Evolutionary conservation across 805 yeast genomes (phyloP).

Genomic region (Cyberlindnera euphorbiiphila): DNA sequence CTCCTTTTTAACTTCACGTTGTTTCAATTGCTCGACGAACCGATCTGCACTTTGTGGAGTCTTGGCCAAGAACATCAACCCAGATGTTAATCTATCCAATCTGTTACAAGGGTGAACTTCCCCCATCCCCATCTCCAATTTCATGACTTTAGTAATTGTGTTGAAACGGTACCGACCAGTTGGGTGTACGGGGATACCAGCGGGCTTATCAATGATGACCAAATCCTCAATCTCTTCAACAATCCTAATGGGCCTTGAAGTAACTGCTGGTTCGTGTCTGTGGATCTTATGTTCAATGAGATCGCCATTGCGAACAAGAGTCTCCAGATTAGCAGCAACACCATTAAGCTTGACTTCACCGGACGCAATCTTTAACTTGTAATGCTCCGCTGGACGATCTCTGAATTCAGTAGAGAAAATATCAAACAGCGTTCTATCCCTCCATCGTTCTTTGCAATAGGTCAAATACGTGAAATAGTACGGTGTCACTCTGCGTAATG

Average conservation of each 20-base stretch:
- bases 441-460: slow-evolving; percentile 86
- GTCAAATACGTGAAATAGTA: slow-evolving; percentile 89
- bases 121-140: slow-evolving; percentile 56
- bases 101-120: slow-evolving; percentile 84
- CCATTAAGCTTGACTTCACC: slow-evolving; percentile 80
- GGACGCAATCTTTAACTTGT: slow-evolving; percentile 44
- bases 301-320: slow-evolving; percentile 77
- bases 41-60: slow-evolving; percentile 62
- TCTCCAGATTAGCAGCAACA: slow-evolving; percentile 56
- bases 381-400: slow-evolving; percentile 66
- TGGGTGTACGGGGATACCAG: slow-evolving; percentile 95
- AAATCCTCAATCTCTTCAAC: slow-evolving; percentile 63
- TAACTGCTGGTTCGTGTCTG: slow-evolving; percentile 72
- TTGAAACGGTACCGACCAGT: slow-evolving; percentile 79
- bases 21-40: slow-evolving; percentile 44
- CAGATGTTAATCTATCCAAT: slow-evolving; percentile 87
- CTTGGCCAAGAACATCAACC: slow-evolving; percentile 65
- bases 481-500: slow-evolving; percentile 72
- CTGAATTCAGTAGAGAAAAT: slow-evolving; percentile 83
- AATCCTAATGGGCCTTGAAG: slow-evolving; percentile 31
- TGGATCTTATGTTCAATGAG: slow-evolving; percentile 71
- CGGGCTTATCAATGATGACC: slow-evolving; percentile 86
- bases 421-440: slow-evolving; percentile 74
- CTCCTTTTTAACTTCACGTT: slow-evolving; percentile 60
- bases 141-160: slow-evolving; percentile 72